Evolutionary conservation across 1,284 basidiomycete genomes (phyloP), one percentile per base, ranked within the genome.

Genomic region (Cutaneotrichosporon cyanovorans): DNA sequence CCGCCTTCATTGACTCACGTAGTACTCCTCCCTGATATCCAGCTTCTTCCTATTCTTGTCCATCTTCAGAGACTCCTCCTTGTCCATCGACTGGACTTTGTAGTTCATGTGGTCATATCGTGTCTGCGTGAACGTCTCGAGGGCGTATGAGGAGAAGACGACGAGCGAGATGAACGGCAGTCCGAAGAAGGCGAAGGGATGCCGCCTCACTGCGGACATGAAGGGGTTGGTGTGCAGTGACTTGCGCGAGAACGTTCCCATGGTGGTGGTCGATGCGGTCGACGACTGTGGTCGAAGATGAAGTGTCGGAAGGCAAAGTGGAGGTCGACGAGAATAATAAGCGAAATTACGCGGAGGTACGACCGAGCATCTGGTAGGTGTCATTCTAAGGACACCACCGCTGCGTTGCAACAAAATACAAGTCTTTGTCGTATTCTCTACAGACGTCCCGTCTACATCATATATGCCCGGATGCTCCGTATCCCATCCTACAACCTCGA

Each of bases 11-110:
- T 5, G 14, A 81, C 87, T 70, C 73, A 92, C 89, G 66, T 85
- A 97, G 72, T 97, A 97, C 68, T 96, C 93, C 69, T 96, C 92
- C 40, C 88, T 74, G 20, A 96, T 84, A 68, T 97, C 91, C 50
- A 97, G 82, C 74, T 82, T 85, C 73, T 85, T 87, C 68, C 87
- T 77, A 40, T 83, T 80, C 72, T 79, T 82, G 56, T 82, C 78
- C 69, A 96, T 77, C 4, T 83, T 80, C 37, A 95, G 75, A 60
- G 87, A 85, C 60, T 95, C 83, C 68, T 95, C 86, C 60, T 83
- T 84, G 28, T 79, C 78, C 28, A 97, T 70, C 80, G 80, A 77
- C 60, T 80, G 78, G 23, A 87, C 79, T 64, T 84, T 87, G 66
- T 84, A 78, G 58, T 85, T 82, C 39, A 91, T 84, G 56, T 88